These are phyloP conservation scores for Thelephora ganbajun DNA, from an alignment of 768 basidiomycete species.

Conservation along the genomic window DNA sequence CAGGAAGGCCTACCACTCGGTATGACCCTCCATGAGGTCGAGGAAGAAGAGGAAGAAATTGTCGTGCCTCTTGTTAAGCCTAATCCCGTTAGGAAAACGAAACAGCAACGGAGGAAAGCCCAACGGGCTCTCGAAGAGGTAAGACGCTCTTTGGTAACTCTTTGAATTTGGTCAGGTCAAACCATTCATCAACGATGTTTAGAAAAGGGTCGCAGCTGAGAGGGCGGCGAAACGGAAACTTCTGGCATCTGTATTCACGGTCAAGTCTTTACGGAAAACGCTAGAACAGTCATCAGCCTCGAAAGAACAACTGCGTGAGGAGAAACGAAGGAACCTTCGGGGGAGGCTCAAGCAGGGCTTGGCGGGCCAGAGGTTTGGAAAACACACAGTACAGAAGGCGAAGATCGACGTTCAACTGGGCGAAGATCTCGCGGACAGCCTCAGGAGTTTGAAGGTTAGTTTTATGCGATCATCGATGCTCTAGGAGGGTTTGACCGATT, in stretches of 20 bases:
- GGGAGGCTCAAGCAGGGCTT: slow-evolving; percentile 48
- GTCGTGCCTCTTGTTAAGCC: slow-evolving; percentile 24
- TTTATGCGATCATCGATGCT: background rate
- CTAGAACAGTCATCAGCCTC: slow-evolving; percentile 21
- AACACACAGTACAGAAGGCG: slow-evolving; percentile 55
- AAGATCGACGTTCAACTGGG: slow-evolving; percentile 78
- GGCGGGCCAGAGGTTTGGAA: slow-evolving; percentile 66
- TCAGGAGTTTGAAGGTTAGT: slow-evolving; percentile 71
- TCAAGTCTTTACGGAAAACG: slow-evolving; percentile 35
- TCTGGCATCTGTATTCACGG: slow-evolving; percentile 40
- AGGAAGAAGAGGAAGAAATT: slow-evolving; percentile 20
- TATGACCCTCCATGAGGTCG: slow-evolving; percentile 46
- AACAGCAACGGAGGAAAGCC: slow-evolving; percentile 57
- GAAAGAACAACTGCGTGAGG: slow-evolving; percentile 23
- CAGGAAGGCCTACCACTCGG: slow-evolving; percentile 35
- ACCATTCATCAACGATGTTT: background rate
- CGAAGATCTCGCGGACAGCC: slow-evolving; percentile 76
- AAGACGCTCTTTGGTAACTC: background rate
- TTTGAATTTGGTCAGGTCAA: background rate
- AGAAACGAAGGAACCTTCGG: slow-evolving; percentile 27
- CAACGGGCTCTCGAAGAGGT: slow-evolving; percentile 43
- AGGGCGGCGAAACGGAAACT: slow-evolving; percentile 47
- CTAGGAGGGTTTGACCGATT: background rate
- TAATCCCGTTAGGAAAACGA: slow-evolving; percentile 37
- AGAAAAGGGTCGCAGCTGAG: slow-evolving; percentile 57